Percentiles rank a stretch among this genome's conserved stretches.
phyloP scores from a whole-genome alignment of 2,329 filamentous ascomycete species.

The Emmonsia crescens region DNA sequence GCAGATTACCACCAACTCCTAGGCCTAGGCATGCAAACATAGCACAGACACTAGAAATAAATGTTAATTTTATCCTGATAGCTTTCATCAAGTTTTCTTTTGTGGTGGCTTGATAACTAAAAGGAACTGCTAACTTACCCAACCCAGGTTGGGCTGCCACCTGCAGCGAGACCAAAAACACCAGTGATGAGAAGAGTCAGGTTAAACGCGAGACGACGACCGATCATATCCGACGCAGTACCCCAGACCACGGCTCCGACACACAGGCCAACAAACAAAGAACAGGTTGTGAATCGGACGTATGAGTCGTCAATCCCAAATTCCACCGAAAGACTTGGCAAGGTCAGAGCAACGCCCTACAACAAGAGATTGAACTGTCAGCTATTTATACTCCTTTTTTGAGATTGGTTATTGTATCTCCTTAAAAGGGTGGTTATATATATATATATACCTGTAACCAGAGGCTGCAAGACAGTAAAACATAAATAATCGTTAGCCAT shows the following conservation, averaged over 20 bases:
- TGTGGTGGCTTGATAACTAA: neutral
- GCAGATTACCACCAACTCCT: conserved; percentile 64
- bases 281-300: conserved; percentile 70
- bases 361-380: conserved; percentile 2
- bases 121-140: conserved; percentile 21
- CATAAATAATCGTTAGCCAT: conserved; percentile 14
- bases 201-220: conserved; percentile 73
- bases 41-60: conserved; percentile 40
- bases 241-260: conserved; percentile 74
- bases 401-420: neutral
- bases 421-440: no score
- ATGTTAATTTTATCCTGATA: conserved; percentile 2
- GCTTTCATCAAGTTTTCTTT: no score
- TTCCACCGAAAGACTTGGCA: conserved; percentile 63
- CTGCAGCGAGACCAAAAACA: conserved; percentile 61
- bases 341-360: conserved; percentile 63
- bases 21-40: conserved; percentile 53
- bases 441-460: conserved; percentile 53
- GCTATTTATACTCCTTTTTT: neutral
- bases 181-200: conserved; percentile 63
- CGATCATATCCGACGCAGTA: conserved; percentile 64
- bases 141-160: conserved; percentile 58
- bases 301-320: conserved; percentile 59
- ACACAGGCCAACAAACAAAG: conserved; percentile 65
- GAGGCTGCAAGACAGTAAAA: conserved; percentile 36